phyloP scores from a whole-genome alignment of 164 flowering plant species.

The Amborella trichopoda region DNA sequence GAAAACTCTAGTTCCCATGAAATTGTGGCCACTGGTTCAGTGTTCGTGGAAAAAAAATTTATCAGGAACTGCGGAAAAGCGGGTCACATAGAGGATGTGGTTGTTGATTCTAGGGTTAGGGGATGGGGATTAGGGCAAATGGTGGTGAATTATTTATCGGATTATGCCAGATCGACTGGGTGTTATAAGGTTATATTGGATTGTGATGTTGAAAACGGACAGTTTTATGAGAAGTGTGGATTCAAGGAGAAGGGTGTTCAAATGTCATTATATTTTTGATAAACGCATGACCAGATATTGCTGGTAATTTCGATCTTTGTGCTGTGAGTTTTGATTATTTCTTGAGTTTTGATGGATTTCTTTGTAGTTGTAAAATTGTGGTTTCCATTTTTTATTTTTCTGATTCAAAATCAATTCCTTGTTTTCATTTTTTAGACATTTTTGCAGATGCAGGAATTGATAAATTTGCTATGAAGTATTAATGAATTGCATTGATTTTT shows the following conservation, averaged over 20 bases:
- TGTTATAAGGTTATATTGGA: constrained; percentile 91
- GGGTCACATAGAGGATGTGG: constrained; percentile 89
- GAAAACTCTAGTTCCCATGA: constrained; percentile 41
- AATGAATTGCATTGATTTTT: no score
- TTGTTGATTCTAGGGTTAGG: constrained; percentile 55
- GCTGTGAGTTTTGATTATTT: no score
- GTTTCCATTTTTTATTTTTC: no score
- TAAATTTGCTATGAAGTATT: no score
- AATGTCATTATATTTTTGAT: constrained; percentile 73
- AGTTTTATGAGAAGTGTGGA: constrained; percentile 83
- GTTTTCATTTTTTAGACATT: no score
- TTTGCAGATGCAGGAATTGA: no score
- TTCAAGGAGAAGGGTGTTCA: constrained; percentile 57
- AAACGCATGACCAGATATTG: no score
- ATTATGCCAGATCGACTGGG: constrained; percentile 49
- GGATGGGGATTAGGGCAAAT: constrained; percentile 70
- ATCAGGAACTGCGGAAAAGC: constrained; percentile 71
- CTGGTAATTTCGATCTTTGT: no score
- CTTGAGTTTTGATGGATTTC: no score
- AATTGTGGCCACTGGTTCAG: constrained; percentile 71
- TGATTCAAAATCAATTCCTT: no score
- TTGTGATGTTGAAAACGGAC: constrained; percentile 42
- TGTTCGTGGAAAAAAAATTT: constrained; percentile 77
- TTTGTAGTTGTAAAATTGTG: no score
- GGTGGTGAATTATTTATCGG: constrained; percentile 34